These are phyloP conservation scores for Phytophthora sp. DNA, from an alignment of 352 stramenopile genomes.

Conservation along the genomic window DNA sequence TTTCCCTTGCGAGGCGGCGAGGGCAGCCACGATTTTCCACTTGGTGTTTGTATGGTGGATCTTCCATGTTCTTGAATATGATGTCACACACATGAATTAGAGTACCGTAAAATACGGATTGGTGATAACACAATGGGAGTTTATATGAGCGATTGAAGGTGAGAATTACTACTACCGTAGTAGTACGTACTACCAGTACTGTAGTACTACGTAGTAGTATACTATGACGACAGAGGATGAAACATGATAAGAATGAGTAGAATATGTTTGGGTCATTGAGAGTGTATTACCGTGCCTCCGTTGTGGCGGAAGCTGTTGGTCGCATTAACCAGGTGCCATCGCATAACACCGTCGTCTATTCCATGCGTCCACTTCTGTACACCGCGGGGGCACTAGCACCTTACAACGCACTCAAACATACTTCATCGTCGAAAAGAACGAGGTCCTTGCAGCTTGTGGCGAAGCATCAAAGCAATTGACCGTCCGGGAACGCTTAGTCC, in stretches of 20 bases:
- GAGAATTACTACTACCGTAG: too few species aligned
- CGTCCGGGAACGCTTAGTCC: slow-evolving; percentile 69
- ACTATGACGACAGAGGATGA: background rate
- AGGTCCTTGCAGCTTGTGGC: slow-evolving; percentile 24
- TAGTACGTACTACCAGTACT: too few species aligned
- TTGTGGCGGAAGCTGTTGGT: slow-evolving; percentile 47
- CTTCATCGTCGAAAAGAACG: slow-evolving; percentile 45
- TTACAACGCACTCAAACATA: slow-evolving; percentile 7
- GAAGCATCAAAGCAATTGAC: slow-evolving; percentile 21
- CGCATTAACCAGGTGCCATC: slow-evolving; percentile 93
- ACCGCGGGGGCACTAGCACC: slow-evolving; percentile 19
- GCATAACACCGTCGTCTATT: slow-evolving; percentile 94
- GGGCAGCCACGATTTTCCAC: slow-evolving; percentile 19
- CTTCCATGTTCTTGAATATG: slow-evolving; percentile 25
- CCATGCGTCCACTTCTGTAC: slow-evolving; percentile 70
- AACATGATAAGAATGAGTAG: background rate
- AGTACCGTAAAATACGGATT: background rate
- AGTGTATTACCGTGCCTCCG: slow-evolving; percentile 32
- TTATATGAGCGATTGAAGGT: slow-evolving; percentile 10
- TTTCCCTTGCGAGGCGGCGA: slow-evolving; percentile 40
- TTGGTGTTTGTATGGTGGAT: slow-evolving; percentile 31
- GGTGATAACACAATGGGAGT: background rate
- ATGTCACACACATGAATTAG: slow-evolving; percentile 9
- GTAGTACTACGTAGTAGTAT: too few species aligned
- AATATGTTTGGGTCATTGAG: slow-evolving; percentile 11